Evolutionary conservation across 2,329 filamentous ascomycete genomes (phyloP).

Genomic region (Cercospora nicotianae): DNA sequence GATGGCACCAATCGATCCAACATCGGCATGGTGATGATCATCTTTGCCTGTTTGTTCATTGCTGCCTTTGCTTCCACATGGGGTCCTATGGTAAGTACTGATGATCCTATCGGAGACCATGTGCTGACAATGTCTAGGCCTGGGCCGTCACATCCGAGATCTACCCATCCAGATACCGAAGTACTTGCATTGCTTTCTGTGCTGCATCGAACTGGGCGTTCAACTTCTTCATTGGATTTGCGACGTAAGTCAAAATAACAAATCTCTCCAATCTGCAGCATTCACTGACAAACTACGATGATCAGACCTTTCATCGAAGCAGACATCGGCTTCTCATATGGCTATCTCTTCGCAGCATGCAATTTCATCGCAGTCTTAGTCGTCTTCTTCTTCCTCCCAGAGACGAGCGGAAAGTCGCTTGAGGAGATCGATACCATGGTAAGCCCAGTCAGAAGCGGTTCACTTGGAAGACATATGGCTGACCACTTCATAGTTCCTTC

Average conservation of each 20-base stretch:
- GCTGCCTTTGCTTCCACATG: constrained; percentile 65
- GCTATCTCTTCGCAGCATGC: constrained; percentile 39
- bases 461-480: not conserved
- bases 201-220: constrained; percentile 61
- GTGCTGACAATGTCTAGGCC: constrained; percentile 45
- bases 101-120: constrained; percentile 43
- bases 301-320: constrained; percentile 36
- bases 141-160: constrained; percentile 56
- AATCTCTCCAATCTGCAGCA: no score
- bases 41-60: constrained; percentile 67
- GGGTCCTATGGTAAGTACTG: constrained; percentile 41
- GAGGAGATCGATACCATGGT: constrained; percentile 40
- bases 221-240: constrained; percentile 34
- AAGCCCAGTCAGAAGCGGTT: not conserved
- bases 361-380: constrained; percentile 34
- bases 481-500: constrained; percentile 21
- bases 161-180: constrained; percentile 58
- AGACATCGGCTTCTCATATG: constrained; percentile 39
- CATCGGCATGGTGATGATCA: constrained; percentile 62
- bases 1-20: constrained; percentile 33
- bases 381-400: constrained; percentile 38
- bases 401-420: constrained; percentile 36
- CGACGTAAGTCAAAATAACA: constrained; percentile 4
- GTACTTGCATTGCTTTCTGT: constrained; percentile 56
- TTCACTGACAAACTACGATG: no score